Evolutionary conservation across 2,329 filamentous ascomycete genomes (phyloP), one percentile per base, ranked within the genome.

Genomic region (Aspergillus fumigatus): DNA sequence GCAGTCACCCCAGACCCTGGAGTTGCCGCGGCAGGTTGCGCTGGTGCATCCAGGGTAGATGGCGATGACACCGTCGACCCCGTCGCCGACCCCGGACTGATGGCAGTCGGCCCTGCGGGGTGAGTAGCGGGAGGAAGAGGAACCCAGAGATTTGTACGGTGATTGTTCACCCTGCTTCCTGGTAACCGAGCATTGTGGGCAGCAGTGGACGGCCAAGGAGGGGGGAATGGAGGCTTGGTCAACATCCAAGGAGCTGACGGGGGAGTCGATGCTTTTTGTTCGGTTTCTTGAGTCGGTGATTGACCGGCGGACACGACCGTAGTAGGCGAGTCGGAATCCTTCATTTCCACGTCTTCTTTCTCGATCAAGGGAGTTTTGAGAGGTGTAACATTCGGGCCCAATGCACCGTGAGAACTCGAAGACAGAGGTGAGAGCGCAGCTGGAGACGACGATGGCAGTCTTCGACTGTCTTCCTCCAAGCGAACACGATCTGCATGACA

Each of bases 291-390:
- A 23, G 48, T 51, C 50, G 61, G 62, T 19, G 64, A 59, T 47
- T 64, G 61, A 4, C 26, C 48, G 11, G 60, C 53, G 21, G 57
- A 62, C 4, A 47, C 48, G 17, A 63, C 65, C 17, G 64, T 64
- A 14, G 64, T 64, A 14, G 65, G 64, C 4, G 65, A 65, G 45
- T 66, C 64, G 10, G 68, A 67, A 59, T 81, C 78, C 58, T 75
- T 75, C 79, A 80, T 81, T 52, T 79, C 78, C 17, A 78, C 67
- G 63, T 80, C 78, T 11, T 67, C 65, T 10, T 58, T 59, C 9
- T 68, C 58, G 25, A 58, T 50, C 8, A 49, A 51, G 19, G 21
- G 6, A 19, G 50, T 29, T 51, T 51, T 52, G 50, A 53, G 56
- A 49, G 50, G 53, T 21, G 41, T 66, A 38, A 48, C 54, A 23